phyloP scores from a whole-genome alignment of 129 eudicot species.

The Artemisia argyi region DNA sequence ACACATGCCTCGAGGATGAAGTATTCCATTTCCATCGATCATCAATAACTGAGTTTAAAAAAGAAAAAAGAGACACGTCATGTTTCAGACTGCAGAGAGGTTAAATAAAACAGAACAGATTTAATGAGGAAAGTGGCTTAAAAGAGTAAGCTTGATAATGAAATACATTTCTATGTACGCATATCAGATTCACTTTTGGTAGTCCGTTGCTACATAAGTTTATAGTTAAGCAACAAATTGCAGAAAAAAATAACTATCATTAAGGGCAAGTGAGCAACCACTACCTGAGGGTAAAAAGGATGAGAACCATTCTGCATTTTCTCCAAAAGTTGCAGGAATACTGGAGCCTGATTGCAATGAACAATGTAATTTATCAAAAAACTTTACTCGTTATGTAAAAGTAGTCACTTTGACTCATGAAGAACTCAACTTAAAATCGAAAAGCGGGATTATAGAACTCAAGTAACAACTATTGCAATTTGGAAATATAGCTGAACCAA shows the following conservation, averaged over 20 bases:
- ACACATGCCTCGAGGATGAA: conserved; percentile 96
- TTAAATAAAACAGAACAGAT: not conserved
- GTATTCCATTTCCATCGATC: conserved; percentile 99
- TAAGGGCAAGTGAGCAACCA: conserved; percentile 3
- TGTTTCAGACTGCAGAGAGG: conserved; percentile 5
- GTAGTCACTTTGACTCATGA: conserved; percentile 11
- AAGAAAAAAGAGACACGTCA: conserved; percentile 3
- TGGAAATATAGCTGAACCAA: too few species aligned
- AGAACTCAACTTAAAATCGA: not conserved
- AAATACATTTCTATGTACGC: conserved; percentile 16
- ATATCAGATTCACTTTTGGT: not conserved
- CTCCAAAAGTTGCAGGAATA: conserved; percentile 73
- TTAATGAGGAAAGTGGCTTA: conserved; percentile 5
- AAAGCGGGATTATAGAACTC: not conserved
- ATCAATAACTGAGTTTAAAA: conserved; percentile 60
- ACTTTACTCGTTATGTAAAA: conserved; percentile 6
- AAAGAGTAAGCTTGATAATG: conserved; percentile 10
- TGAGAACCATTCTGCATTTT: conserved; percentile 64
- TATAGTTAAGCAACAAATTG: conserved; percentile 14
- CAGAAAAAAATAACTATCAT: conserved; percentile 1
- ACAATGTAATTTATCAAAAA: conserved; percentile 9
- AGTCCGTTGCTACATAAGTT: not conserved
- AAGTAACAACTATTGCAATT: not conserved
- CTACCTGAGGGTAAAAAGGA: conserved; percentile 89
- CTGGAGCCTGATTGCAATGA: conserved; percentile 61